phyloP scores from a whole-genome alignment of 140 eudicot genomes.

The Stevia rebaudiana region DNA sequence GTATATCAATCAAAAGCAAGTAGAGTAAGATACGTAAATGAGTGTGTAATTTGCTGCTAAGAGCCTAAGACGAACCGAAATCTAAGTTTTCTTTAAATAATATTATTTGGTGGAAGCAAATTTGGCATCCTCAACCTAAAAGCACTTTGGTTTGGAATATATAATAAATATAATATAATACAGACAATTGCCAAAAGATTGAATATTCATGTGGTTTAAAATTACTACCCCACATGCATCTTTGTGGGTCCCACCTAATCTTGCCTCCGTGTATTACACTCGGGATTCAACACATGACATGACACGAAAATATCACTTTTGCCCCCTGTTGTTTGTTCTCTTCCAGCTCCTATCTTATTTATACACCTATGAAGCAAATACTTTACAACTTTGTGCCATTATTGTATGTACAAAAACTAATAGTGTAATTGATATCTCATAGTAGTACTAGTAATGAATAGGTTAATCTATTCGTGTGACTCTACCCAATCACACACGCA shows the following conservation, averaged over 20 bases:
- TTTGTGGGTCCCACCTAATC: background rate
- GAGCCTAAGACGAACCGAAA: too few species aligned
- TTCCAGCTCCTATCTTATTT: background rate
- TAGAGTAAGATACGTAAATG: too few species aligned
- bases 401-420: background rate
- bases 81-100: too few species aligned
- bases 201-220: slow-evolving; percentile 2
- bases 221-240: background rate
- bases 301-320: background rate
- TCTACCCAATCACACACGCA: too few species aligned
- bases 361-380: background rate
- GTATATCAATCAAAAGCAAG: too few species aligned
- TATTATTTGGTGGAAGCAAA: slow-evolving; percentile 1
- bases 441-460: too few species aligned
- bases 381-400: background rate
- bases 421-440: background rate
- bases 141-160: background rate
- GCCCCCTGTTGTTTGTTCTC: background rate
- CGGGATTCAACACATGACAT: background rate
- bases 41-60: too few species aligned
- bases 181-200: background rate
- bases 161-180: background rate
- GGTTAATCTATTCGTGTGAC: too few species aligned
- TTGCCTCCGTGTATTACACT: background rate
- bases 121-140: background rate